Base-by-base conservation (phyloP, 495 filamentous ascomycete species). In the Cercophora newfieldiana region DNA sequence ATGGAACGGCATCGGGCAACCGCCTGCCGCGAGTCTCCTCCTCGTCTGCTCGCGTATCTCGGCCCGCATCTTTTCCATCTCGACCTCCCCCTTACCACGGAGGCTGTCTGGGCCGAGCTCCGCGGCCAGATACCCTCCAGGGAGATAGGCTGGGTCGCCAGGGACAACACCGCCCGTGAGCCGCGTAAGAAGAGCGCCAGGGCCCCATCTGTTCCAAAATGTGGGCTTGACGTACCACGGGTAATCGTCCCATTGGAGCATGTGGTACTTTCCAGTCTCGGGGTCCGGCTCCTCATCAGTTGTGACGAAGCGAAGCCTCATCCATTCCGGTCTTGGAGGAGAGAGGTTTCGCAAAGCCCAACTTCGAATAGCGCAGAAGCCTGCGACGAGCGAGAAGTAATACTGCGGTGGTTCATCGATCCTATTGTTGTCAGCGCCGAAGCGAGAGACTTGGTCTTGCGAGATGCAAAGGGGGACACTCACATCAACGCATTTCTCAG, bases 401-500 rank as follows among this genome's bases (percentile, higher is more conserved):
- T 24, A 22, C 25, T 22, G 50, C 21, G 50, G 19, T 4, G 50
- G 50, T 7, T 53, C 50, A 1, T 22, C 50, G 6, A 53, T 53
- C 25, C 50, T 53, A 14, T 3, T 1, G 24, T 3, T 3, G n/a
- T 53, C n/a, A 53, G 50, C 12, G 18, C 12, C 37, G 5, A 33
- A 4, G 30, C 2, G 37, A 44, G n/a, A 53, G n/a, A n/a, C n/a
- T n/a, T n/a, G n/a, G n/a, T n/a, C n/a, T 7, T n/a, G 16, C 18
- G 5, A 51, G 21, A 22, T 53, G 19, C 2, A 22, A 1, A 2
- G 19, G n/a, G 22, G 14, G 21, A 3, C 6, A 14, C 50, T 22
- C n/a, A 88, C 85, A 83, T 68, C 86, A 90, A 89, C 1, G 88
- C 85, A 50, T 66, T 81, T 22, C 88, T 75, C 59, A 90, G 67